phyloP scores from a whole-genome alignment of 495 filamentous ascomycete species.

The Hypoxylon lienhwacheense region DNA sequence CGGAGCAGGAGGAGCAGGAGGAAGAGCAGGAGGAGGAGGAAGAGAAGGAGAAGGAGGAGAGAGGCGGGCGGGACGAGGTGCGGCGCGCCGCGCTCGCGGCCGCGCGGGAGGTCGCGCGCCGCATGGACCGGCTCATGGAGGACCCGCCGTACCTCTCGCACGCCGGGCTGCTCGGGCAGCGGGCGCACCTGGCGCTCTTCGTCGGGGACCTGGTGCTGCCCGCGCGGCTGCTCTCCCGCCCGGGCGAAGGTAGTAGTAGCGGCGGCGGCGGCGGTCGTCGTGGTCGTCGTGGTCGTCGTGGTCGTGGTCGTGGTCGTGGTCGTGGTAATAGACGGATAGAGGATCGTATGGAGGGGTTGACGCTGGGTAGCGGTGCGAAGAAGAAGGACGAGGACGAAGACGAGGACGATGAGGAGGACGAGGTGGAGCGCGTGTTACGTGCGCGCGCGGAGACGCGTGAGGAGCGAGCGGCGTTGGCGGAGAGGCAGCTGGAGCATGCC shows the following conservation, averaged over 20 bases:
- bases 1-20: constrained; percentile 1
- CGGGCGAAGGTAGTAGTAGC: too few relatives aligned
- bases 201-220: constrained; percentile 60
- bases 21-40: constrained; percentile 14
- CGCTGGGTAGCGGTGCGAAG: not conserved
- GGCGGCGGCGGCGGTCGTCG: too few relatives aligned
- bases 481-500: constrained; percentile 30
- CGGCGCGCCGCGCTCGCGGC: constrained; percentile 32
- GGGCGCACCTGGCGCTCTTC: constrained; percentile 70
- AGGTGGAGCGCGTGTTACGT: not conserved
- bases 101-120: constrained; percentile 55
- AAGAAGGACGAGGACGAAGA: not conserved
- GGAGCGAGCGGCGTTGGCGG: constrained; percentile 27
- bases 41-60: not conserved
- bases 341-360: not conserved
- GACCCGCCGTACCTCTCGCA: constrained; percentile 66
- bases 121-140: constrained; percentile 65
- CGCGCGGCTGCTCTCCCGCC: too few relatives aligned
- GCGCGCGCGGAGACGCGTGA: constrained; percentile 22
- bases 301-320: too few relatives aligned
- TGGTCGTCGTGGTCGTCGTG: too few relatives aligned
- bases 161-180: constrained; percentile 58
- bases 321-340: too few relatives aligned
- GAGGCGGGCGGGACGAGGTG: constrained; percentile 24
- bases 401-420: not conserved